Percentiles rank a stretch among this genome's conserved stretches.
These are phyloP conservation scores for Septoria linicola DNA, from an alignment of 2,329 filamentous ascomycete genomes.

Conservation along the genomic window DNA sequence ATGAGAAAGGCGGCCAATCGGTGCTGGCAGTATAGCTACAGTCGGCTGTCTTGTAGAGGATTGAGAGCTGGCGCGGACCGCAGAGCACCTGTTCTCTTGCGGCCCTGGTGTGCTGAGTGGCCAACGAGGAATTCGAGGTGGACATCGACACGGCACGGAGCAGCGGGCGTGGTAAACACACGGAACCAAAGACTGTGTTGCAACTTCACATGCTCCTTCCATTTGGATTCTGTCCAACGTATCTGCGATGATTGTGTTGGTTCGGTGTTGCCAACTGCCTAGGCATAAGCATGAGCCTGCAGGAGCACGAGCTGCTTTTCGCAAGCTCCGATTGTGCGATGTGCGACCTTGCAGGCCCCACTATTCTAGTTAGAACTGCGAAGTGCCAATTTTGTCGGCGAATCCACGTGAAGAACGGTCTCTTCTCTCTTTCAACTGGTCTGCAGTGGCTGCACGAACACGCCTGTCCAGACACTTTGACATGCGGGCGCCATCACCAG, in stretches of 20 bases:
- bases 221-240: no score
- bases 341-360: constrained; percentile 1
- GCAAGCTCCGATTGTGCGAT: no score
- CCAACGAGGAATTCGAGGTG: background rate
- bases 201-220: no score
- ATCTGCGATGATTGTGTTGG: no score
- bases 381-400: constrained; percentile 5
- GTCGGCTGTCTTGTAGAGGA: background rate
- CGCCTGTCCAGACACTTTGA: background rate
- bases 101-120: background rate
- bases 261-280: no score
- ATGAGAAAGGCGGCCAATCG: background rate
- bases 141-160: background rate
- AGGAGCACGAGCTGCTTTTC: no score
- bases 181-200: no score
- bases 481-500: background rate
- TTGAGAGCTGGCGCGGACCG: constrained; percentile 7
- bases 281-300: no score
- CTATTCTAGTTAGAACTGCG: no score
- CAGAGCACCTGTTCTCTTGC: constrained; percentile 5
- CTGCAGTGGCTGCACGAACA: background rate
- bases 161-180: no score
- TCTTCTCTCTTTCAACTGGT: constrained; percentile 3
- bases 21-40: background rate
- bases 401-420: constrained; percentile 3